phyloP scores from a whole-genome alignment of 495 filamentous ascomycete genomes.

The Aspergillus kassunensis region DNA sequence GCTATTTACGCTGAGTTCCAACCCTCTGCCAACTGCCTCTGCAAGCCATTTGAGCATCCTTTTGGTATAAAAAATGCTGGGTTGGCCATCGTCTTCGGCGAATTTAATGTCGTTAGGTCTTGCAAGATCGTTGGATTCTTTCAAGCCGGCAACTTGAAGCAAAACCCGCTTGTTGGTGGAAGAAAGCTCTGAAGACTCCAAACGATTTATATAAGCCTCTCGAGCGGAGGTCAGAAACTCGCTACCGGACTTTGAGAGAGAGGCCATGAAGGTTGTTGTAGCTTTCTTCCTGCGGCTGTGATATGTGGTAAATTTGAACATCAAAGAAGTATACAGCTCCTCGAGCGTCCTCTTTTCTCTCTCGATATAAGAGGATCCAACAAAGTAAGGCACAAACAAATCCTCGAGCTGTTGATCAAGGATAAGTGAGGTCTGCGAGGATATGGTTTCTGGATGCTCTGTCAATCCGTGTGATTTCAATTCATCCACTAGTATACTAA shows the following conservation, averaged over 20 bases:
- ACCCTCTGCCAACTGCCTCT: conserved; percentile 86
- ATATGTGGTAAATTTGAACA: conserved; percentile 94
- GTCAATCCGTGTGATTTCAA: conserved; percentile 92
- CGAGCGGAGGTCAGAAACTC: conserved; percentile 78
- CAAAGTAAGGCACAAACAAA: conserved; percentile 91
- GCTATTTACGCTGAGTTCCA: conserved; percentile 79
- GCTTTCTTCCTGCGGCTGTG: conserved; percentile 85
- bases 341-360: conserved; percentile 85
- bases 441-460: conserved; percentile 88
- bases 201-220: conserved; percentile 71
- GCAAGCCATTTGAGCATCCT: conserved; percentile 98
- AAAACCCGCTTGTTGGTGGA: conserved; percentile 81
- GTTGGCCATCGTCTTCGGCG: conserved; percentile 78
- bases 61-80: conserved; percentile 82
- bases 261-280: conserved; percentile 82
- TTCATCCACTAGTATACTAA: conserved; percentile 82
- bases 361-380: conserved; percentile 93
- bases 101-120: conserved; percentile 73
- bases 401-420: conserved; percentile 97
- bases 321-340: conserved; percentile 84
- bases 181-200: conserved; percentile 82
- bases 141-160: conserved; percentile 73
- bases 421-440: conserved; percentile 75
- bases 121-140: conserved; percentile 47
- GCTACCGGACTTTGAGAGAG: conserved; percentile 78